These are phyloP conservation scores for Beta vulgaris DNA, from an alignment of 148 eudicot genomes.

Conservation along the genomic window DNA sequence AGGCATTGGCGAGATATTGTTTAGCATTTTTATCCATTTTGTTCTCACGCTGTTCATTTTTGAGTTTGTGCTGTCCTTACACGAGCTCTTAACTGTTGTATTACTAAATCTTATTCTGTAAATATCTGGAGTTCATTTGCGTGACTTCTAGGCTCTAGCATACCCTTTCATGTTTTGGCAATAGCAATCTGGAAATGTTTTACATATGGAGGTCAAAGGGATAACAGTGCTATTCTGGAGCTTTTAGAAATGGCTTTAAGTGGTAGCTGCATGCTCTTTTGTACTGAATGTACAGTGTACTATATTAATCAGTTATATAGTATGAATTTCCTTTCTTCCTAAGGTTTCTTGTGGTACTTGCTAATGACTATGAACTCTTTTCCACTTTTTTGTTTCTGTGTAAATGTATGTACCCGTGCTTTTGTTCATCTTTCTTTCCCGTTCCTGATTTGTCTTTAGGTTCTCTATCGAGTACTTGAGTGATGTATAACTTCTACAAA, in stretches of 20 bases:
- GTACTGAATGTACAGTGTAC: not conserved
- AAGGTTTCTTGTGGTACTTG: not conserved
- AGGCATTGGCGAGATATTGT: too few species aligned
- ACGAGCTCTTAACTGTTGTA: not conserved
- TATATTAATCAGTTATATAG: not conserved
- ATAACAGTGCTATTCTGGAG: not conserved
- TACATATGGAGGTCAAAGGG: not conserved
- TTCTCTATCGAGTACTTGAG: not conserved
- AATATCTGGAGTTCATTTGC: not conserved
- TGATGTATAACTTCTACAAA: not conserved
- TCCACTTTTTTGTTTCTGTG: not conserved
- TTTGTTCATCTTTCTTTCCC: not conserved
- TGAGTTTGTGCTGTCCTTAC: too few species aligned
- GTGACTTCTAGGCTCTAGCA: not conserved
- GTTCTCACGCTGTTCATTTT: not conserved
- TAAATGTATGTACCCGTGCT: not conserved
- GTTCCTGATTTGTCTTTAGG: not conserved
- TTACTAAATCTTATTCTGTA: too few species aligned
- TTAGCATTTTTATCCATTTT: not conserved
- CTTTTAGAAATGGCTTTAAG: not conserved
- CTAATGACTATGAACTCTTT: not conserved
- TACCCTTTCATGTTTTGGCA: not conserved
- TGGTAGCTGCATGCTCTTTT: not conserved
- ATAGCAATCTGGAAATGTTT: not conserved
- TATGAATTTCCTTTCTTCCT: not conserved